Evolutionary conservation across 192 early-diverging fungal species (phyloP), one percentile per base, ranked within the genome.

Genomic region (Dissophora ornata): DNA sequence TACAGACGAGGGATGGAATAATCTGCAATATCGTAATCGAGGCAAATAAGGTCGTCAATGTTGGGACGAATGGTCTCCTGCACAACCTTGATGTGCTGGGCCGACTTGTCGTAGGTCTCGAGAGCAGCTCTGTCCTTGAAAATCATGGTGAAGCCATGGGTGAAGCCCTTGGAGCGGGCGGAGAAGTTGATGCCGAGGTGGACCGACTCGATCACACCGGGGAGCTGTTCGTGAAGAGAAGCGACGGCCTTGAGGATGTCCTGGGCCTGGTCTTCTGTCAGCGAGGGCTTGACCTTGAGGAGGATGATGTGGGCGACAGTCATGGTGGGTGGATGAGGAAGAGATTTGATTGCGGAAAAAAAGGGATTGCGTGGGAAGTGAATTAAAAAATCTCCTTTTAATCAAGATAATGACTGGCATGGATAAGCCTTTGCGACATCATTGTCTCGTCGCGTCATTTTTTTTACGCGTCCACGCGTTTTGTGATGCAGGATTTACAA

Each of bases 141-240:
- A 64, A 67, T 44, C 73, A 77, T 77, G 21, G 73, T 77, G 52
- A 77, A 77, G 50, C 52, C 63, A 19, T 77, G 64, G 32, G 73
- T 77, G 48, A 55, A 77, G 32, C 73, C 73, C 47, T 77, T 61
- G 50, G 56, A 45, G 24, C 62, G 71, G 8, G 56, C 55, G 5
- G 62, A 34, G 25, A 74, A 74, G 57, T 77, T 77, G 64, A 40
- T 22, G 9, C 73, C 73, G 18, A 77, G 44, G 47, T 77, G 73
- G 11, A 77, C 73, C 8, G 73, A 77, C n/a, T 77, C 57, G 32
- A 77, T 28, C 25, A 77, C 55, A 9, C 24, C 38, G 32, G 73
- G 63, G 28, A 77, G 53, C 38, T 67, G 50, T 1, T 61, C 51
- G 28, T 67, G 59, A 52, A 77, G 62, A 12, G 52, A 57, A 3